phyloP scores from a whole-genome alignment of 495 filamentous ascomycete genomes.

The Trichoderma orchidacearum region DNA sequence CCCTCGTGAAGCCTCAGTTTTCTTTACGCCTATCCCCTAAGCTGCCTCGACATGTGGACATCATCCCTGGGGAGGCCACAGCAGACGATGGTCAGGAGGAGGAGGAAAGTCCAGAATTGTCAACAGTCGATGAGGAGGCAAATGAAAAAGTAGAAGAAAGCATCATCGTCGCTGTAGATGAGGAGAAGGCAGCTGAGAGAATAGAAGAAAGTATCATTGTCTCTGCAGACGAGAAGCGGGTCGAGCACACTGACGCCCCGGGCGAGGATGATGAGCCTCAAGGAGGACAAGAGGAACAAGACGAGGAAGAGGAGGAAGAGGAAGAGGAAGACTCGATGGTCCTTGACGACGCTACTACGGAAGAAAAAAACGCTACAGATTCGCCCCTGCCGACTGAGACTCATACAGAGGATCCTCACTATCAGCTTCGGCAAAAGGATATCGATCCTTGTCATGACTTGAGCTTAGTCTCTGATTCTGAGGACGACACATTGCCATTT shows the following conservation, averaged over 20 bases:
- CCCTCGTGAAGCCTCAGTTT: slow-evolving; percentile 21
- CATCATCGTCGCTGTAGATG: background rate
- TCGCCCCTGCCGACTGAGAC: background rate
- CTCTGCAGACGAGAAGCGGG: too few species aligned
- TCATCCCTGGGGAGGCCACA: slow-evolving; percentile 3
- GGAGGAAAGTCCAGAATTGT: background rate
- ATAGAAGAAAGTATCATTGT: background rate
- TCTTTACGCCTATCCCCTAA: slow-evolving; percentile 38
- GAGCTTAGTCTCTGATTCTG: slow-evolving; percentile 18
- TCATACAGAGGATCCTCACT: background rate
- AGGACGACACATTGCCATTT: slow-evolving; percentile 6
- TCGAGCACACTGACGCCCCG: background rate
- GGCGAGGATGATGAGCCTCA: background rate
- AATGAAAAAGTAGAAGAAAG: background rate
- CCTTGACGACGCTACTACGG: background rate
- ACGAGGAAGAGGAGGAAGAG: background rate
- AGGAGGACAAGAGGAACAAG: background rate
- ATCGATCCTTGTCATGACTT: background rate
- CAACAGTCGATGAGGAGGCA: background rate
- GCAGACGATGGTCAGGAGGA: slow-evolving; percentile 5
- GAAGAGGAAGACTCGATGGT: background rate
- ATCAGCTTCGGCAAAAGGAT: background rate
- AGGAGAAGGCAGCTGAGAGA: background rate
- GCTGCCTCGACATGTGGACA: slow-evolving; percentile 33
- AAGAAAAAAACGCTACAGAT: background rate